A percentile compares a stretch with the other conserved stretches of the same genome.
Conservation (phyloP, 169 alveolate species). For the Eimeria tenella region DNA sequence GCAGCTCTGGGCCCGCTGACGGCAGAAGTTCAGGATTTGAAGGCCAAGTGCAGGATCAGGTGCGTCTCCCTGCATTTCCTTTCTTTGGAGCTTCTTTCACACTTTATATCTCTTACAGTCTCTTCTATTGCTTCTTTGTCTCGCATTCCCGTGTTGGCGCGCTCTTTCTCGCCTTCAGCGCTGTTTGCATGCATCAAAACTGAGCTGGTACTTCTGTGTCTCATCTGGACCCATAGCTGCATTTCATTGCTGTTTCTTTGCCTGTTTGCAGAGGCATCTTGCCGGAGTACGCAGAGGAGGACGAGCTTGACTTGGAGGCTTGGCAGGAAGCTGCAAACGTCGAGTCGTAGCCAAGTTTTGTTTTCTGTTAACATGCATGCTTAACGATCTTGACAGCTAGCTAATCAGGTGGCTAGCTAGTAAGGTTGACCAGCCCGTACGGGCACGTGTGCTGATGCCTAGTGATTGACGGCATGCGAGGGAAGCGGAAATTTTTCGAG, state of each 20-base stretch:
- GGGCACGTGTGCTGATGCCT: not conserved
- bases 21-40: slow-evolving; percentile 52
- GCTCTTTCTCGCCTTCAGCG: not conserved
- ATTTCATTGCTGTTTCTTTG: not conserved
- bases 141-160: not conserved
- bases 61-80: not conserved
- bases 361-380: not conserved
- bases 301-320: slow-evolving; percentile 54
- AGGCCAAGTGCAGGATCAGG: slow-evolving; percentile 70
- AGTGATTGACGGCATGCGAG: too few species aligned
- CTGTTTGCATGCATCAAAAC: too few species aligned
- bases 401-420: slow-evolving; percentile 8
- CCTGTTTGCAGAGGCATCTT: slow-evolving; percentile 48
- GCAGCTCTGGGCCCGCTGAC: slow-evolving; percentile 65
- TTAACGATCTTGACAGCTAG: not conserved
- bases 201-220: not conserved
- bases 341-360: not conserved
- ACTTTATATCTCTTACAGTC: not conserved
- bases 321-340: slow-evolving; percentile 43
- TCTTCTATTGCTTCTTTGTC: not conserved
- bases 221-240: not conserved
- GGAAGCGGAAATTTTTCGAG: too few species aligned
- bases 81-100: not conserved
- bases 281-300: slow-evolving; percentile 64
- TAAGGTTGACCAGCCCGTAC: not conserved